Conservation (phyloP, 1,284 basidiomycete genomes). For the Irpex rosettiformis region DNA sequence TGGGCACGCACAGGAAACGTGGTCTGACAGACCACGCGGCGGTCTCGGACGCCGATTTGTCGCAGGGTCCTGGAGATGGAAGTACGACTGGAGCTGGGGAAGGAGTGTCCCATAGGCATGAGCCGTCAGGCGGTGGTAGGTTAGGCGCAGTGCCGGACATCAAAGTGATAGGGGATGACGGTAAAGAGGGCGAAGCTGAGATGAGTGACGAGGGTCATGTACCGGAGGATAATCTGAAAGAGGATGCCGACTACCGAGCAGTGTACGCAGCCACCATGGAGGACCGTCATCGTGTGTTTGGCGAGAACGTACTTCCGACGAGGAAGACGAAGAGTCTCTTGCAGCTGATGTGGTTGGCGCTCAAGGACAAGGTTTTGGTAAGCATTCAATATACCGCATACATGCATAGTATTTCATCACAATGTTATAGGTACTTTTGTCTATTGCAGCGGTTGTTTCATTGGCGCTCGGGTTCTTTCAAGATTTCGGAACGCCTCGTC, state of each 20-base stretch:
- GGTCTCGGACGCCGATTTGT: background rate
- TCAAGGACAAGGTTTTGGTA: constrained; percentile 94
- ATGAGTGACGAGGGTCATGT: constrained; percentile 17
- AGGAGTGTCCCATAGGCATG: constrained; percentile 34
- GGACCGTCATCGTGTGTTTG: constrained; percentile 75
- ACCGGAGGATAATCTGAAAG: constrained; percentile 18
- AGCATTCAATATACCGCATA: constrained; percentile 1
- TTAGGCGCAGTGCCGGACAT: constrained; percentile 34
- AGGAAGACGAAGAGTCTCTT: constrained; percentile 80
- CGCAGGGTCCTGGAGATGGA: background rate
- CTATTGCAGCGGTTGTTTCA: constrained; percentile 89
- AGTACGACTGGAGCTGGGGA: constrained; percentile 21
- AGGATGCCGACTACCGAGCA: constrained; percentile 26
- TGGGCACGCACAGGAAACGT: constrained; percentile 66
- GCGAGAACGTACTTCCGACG: constrained; percentile 78
- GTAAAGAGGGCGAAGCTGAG: constrained; percentile 10
- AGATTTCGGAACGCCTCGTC: constrained; percentile 75
- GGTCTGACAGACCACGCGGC: constrained; percentile 40
- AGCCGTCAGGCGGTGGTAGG: constrained; percentile 22
- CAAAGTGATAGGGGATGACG: constrained; percentile 37
- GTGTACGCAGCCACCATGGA: constrained; percentile 56
- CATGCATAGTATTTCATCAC: background rate
- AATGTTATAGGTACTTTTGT: constrained; percentile 70
- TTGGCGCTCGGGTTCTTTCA: constrained; percentile 94
- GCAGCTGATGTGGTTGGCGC: constrained; percentile 88